Base-by-base conservation (phyloP, 208 protist genomes). In the Trypanosoma melophagium region DNA sequence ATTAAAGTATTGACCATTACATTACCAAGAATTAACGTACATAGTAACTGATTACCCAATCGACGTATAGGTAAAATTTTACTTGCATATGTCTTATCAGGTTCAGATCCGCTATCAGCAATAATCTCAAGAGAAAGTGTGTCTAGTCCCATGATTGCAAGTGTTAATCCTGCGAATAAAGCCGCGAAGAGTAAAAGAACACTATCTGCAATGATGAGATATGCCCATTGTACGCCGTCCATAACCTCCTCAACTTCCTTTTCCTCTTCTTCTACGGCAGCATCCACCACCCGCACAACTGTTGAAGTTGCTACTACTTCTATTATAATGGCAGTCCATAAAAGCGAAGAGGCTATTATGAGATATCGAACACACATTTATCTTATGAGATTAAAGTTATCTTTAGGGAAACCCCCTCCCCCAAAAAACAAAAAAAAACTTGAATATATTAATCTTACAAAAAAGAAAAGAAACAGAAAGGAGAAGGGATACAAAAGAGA, bases 21-120 rank as follows among this genome's bases (percentile, higher is more conserved):
- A 74, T 99, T 98, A 71, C 97, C 96, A 17, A 99, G 64, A 65
- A 99, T 96, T 31, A 99, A 73, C 1, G 97, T 99, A 83, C 96
- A 98, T 10, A 99, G 77, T 21, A 99, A 81, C 51, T 98, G 89
- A 74, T 99, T 98, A 57, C 97, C 97, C 3, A 96, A 80, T 69
- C 97, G 83, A 22, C 96, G 91, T n/a, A 99, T 80, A 22, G 97
- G 97, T 13, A 95, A 74, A 69, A 99, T 98, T 71, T 90, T 94
- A 35, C 77, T 59, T 10, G 97, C 96, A 69, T 97, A 97, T 45
- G 84, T 87, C 74, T 89, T 93, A 75, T 98, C 93, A 25, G 90
- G 84, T 66, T 94, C 85, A 1, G 77, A 78, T 25, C 93, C 95
- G 60, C 87, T 92, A 59, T 93, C 86, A 1, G 92, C 87, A 60